A percentile compares a stretch with the other conserved stretches of the same genome.
phyloP scores from a whole-genome alignment of 805 yeast genomes.

The Pichia phayaonensis region DNA sequence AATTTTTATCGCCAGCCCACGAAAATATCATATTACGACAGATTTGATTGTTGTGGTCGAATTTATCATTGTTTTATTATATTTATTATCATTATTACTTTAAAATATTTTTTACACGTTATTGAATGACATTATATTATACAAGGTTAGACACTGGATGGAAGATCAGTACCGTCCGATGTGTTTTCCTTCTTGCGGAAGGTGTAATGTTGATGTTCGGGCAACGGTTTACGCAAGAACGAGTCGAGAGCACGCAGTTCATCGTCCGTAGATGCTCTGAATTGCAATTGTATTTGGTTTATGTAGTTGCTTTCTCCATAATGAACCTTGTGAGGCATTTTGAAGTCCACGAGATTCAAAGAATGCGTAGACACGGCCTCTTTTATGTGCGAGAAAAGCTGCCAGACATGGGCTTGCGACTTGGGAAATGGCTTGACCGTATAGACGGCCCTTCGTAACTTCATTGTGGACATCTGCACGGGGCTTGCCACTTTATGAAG shows the following conservation, averaged over 20 bases:
- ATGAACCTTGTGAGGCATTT: slow-evolving; percentile 12
- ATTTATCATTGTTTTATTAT: too few relatives aligned
- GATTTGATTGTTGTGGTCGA: too few relatives aligned
- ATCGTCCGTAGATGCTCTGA: slow-evolving; percentile 32
- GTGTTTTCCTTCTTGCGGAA: neutral
- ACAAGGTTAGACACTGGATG: neutral
- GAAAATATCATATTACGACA: too few relatives aligned
- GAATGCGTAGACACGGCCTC: neutral
- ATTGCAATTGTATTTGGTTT: slow-evolving; percentile 10
- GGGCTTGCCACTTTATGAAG: too few relatives aligned
- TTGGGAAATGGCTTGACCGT: slow-evolving; percentile 14
- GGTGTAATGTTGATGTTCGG: neutral
- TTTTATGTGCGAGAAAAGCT: slow-evolving; percentile 8
- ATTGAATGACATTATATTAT: too few relatives aligned
- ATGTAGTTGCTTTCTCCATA: slow-evolving; percentile 11
- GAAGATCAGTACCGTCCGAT: neutral
- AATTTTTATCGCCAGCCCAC: too few relatives aligned
- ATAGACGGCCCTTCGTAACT: slow-evolving; percentile 1
- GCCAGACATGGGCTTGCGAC: slow-evolving; percentile 19
- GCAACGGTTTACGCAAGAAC: neutral
- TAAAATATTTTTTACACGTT: neutral
- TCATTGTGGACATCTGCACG: neutral
- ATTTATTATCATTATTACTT: too few relatives aligned
- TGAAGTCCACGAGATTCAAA: slow-evolving; percentile 12
- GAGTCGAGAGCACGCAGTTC: slow-evolving; percentile 15